phyloP scores from a whole-genome alignment of 768 basidiomycete species.

The Sarcodon sp. region DNA sequence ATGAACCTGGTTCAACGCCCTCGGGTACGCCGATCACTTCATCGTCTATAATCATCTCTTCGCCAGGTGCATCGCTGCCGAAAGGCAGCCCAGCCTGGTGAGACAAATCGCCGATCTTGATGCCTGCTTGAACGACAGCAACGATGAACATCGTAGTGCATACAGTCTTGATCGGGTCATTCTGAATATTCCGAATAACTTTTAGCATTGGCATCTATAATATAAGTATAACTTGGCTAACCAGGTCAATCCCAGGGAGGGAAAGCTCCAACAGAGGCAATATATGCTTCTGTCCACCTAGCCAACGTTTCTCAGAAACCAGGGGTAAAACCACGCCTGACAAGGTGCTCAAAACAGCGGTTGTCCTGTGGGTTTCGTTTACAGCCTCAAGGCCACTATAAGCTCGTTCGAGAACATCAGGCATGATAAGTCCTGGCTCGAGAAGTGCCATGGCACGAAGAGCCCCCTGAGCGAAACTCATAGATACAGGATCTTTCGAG shows the following conservation, averaged over 20 bases:
- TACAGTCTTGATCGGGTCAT: slow-evolving; percentile 70
- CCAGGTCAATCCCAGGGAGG: slow-evolving; percentile 85
- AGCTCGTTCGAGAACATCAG: slow-evolving; percentile 81
- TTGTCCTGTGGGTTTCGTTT: slow-evolving; percentile 92
- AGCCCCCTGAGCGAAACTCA: slow-evolving; percentile 69
- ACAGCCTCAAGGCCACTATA: slow-evolving; percentile 87
- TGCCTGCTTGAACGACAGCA: slow-evolving; percentile 49
- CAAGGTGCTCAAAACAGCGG: slow-evolving; percentile 79
- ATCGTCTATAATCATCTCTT: slow-evolving; percentile 37
- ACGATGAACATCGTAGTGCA: slow-evolving; percentile 73
- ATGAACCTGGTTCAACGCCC: slow-evolving; percentile 27
- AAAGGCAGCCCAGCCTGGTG: slow-evolving; percentile 43
- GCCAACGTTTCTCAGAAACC: slow-evolving; percentile 66
- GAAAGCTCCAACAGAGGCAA: slow-evolving; percentile 80
- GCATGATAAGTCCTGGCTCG: slow-evolving; percentile 81
- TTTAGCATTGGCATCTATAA: background rate
- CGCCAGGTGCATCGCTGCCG: slow-evolving; percentile 37
- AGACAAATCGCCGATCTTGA: slow-evolving; percentile 70
- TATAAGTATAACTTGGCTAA: slow-evolving; percentile 18
- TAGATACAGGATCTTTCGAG: slow-evolving; percentile 71
- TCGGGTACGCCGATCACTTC: slow-evolving; percentile 38
- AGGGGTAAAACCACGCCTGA: slow-evolving; percentile 66
- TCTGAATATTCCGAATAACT: slow-evolving; percentile 26
- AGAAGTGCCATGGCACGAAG: slow-evolving; percentile 67
- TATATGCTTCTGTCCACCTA: slow-evolving; percentile 81